phyloP scores from a whole-genome alignment of 192 early-diverging fungal species.

The Chytriomyces sp. region DNA sequence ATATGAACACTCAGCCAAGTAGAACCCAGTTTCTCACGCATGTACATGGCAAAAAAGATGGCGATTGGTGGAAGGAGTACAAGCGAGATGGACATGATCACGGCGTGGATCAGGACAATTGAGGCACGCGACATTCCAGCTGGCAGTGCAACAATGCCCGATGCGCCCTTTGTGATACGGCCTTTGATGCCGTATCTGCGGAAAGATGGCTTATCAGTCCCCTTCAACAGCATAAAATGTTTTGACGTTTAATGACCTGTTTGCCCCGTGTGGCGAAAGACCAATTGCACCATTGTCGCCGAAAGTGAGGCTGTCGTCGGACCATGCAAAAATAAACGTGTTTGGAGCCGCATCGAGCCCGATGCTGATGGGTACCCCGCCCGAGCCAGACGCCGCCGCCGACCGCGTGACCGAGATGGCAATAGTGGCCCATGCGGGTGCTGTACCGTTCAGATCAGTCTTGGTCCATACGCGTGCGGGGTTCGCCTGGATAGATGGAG shows the following conservation, averaged over 20 bases:
- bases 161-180: background rate
- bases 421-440: slow-evolving; percentile 19
- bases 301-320: background rate
- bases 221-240: too few relatives aligned
- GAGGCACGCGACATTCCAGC: background rate
- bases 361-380: slow-evolving; percentile 3
- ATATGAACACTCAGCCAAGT: slow-evolving; percentile 16
- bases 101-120: slow-evolving; percentile 1
- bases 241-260: too few relatives aligned
- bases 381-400: background rate
- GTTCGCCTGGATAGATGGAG: background rate
- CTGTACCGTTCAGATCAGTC: slow-evolving; percentile 11
- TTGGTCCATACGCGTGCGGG: background rate
- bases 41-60: slow-evolving; percentile 16
- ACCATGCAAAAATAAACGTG: slow-evolving; percentile 19
- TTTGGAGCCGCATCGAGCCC: background rate
- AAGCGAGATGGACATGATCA: slow-evolving; percentile 6
- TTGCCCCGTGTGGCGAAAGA: too few relatives aligned
- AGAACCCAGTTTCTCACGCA: slow-evolving; percentile 7
- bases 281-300: too few relatives aligned
- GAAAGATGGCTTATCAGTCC: too few relatives aligned
- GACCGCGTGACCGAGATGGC: background rate
- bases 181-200: too few relatives aligned
- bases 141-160: slow-evolving; percentile 15
- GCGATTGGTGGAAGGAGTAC: slow-evolving; percentile 6